Conservation (phyloP, 345 rosid species). For the Salix dunnii region DNA sequence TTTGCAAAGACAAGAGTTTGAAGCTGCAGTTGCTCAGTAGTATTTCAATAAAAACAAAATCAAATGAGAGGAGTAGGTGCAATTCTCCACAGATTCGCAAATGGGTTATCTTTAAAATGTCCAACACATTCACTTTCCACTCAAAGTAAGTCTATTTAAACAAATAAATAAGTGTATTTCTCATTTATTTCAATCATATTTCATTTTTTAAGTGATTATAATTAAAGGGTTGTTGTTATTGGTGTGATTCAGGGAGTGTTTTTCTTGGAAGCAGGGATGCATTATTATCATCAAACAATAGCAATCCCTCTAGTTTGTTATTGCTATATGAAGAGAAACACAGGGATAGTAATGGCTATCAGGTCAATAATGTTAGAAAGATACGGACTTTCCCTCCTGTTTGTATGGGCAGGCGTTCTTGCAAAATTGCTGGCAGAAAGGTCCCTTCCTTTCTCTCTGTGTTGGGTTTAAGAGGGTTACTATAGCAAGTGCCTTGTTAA, state of each 20-base stretch:
- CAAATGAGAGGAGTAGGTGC: constrained; percentile 38
- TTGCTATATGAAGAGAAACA: constrained; percentile 14
- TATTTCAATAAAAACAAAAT: background rate
- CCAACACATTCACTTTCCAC: constrained; percentile 23
- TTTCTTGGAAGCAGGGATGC: constrained; percentile 17
- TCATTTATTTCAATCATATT: background rate
- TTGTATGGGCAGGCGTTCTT: constrained; percentile 89
- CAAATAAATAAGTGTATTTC: background rate
- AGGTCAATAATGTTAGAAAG: constrained; percentile 32
- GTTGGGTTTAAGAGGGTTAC: background rate
- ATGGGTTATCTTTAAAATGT: constrained; percentile 36
- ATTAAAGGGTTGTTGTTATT: background rate
- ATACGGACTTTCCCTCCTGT: constrained; percentile 61
- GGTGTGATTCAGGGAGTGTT: constrained; percentile 20
- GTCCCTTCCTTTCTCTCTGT: constrained; percentile 25
- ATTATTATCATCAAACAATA: constrained; percentile 22
- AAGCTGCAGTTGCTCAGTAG: background rate
- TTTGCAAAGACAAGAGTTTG: background rate
- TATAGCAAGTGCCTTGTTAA: background rate
- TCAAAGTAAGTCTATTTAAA: constrained; percentile 11
- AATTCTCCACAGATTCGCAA: constrained; percentile 41
- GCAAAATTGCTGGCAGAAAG: constrained; percentile 89
- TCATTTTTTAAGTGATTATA: too few relatives aligned
- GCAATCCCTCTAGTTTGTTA: constrained; percentile 11
- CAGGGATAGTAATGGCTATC: constrained; percentile 6